Conservation (phyloP, 108 stramenopile genomes). For the Cylindrotheca closterium region DNA sequence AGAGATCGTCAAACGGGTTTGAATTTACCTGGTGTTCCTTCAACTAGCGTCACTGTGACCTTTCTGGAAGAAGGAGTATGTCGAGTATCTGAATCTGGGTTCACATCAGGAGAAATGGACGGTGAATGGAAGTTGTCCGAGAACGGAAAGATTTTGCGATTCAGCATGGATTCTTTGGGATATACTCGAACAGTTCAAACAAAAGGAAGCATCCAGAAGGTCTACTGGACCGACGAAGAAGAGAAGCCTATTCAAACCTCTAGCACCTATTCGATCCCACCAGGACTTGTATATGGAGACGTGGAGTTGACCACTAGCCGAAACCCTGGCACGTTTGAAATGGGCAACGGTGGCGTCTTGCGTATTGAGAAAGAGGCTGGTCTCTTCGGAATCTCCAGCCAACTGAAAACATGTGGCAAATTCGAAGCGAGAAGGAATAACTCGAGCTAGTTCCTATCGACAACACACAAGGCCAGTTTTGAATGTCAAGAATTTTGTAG, state of each 20-base stretch:
- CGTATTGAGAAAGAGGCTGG: slow-evolving; percentile 73
- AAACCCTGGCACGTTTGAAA: slow-evolving; percentile 46
- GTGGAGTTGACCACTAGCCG: slow-evolving; percentile 40
- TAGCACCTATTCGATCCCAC: slow-evolving; percentile 72
- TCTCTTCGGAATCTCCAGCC: slow-evolving; percentile 59
- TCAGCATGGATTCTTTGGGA: slow-evolving; percentile 63
- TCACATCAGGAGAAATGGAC: slow-evolving; percentile 36
- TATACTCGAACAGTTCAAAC: slow-evolving; percentile 82
- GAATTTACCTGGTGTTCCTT: slow-evolving; percentile 59
- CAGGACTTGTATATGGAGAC: slow-evolving; percentile 75
- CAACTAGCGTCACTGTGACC: slow-evolving; percentile 38
- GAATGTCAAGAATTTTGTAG: too few relatives aligned
- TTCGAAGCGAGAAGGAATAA: slow-evolving; percentile 28
- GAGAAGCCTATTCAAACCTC: slow-evolving; percentile 52
- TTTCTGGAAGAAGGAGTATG: slow-evolving; percentile 52
- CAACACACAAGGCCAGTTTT: too few relatives aligned
- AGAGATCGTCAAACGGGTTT: slow-evolving; percentile 60
- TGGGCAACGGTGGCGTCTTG: slow-evolving; percentile 49
- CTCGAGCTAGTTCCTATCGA: neutral
- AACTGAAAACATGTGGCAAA: slow-evolving; percentile 70
- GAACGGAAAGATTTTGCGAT: slow-evolving; percentile 61
- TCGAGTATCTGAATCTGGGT: slow-evolving; percentile 28
- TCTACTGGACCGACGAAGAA: slow-evolving; percentile 70
- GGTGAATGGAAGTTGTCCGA: slow-evolving; percentile 78
- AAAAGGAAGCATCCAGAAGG: slow-evolving; percentile 73